These are phyloP conservation scores for Boletus subcaerulescens DNA, from an alignment of 768 basidiomycete genomes.

Conservation along the genomic window DNA sequence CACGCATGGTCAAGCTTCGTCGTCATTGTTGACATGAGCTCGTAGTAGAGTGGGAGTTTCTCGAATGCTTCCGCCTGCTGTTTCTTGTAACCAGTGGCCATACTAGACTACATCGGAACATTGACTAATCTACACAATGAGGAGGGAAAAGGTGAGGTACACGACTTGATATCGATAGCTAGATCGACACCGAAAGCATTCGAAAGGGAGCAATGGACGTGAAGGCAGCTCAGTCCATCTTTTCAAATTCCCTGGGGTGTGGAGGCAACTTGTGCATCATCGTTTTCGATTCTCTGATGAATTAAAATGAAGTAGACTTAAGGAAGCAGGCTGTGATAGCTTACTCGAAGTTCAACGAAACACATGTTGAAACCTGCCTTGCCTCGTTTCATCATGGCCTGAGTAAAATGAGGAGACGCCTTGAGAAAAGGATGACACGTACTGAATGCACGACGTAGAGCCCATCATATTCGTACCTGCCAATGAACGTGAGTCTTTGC, in stretches of 20 bases:
- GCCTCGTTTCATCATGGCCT: slow-evolving; percentile 17
- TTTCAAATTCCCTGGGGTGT: slow-evolving; percentile 4
- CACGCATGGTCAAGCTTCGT: no score
- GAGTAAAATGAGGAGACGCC: slow-evolving; percentile 1
- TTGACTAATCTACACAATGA: no score
- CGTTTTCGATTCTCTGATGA: slow-evolving; percentile 17
- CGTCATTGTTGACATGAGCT: no score
- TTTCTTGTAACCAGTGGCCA: no score
- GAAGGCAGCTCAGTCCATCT: neutral
- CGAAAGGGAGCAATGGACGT: no score
- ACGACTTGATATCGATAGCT: no score
- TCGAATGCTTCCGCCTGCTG: no score
- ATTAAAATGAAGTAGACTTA: neutral
- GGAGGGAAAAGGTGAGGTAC: no score
- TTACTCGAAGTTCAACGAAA: slow-evolving; percentile 26
- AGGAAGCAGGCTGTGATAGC: neutral
- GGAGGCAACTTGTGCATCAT: neutral
- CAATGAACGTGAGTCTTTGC: neutral
- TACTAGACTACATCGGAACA: no score
- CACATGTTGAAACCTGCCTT: slow-evolving; percentile 25
- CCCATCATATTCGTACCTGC: slow-evolving; percentile 33
- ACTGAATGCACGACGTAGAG: slow-evolving; percentile 30
- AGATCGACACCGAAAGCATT: no score
- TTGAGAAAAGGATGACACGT: neutral
- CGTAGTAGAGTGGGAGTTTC: no score